Base-by-base conservation (phyloP, 1,284 basidiomycete species). In the Malassezia vespertilionis region DNA sequence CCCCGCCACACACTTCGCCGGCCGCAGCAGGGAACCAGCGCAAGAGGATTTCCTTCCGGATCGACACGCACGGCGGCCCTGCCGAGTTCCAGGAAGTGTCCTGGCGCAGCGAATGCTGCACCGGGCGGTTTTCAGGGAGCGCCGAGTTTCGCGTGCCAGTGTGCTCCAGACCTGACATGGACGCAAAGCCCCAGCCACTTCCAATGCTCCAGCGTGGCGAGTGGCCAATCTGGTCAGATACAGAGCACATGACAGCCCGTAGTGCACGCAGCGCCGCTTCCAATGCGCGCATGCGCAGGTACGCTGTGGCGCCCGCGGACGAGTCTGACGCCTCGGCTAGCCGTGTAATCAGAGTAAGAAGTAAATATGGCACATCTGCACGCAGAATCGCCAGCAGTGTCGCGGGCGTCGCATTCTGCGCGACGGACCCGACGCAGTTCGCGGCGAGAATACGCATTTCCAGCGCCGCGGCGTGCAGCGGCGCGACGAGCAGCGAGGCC, bases 131-230 rank as follows among this genome's bases (percentile, higher is more conserved):
- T 14, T 15, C 17, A 10, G 20, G 18, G 6, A 14, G 11, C 8
- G 5, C 9, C 28, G 36, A 28, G 28, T 27, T 26, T 14, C 20
- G 20, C 31, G 14, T 14, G 35, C n/a, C 20, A 18, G 12, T 24
- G 17, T 20, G n/a, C 27, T 36, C 36, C 10, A 35, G 22, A 15
- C 37, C 45, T 1, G 27, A 5, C 38, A 47, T 35, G 3, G 33
- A 28, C 6, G 40, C 32, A n/a, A 10, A 50, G 4, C 59, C 60
- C 44, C 57, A 58, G 22, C 59, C 61, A 1, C 52, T 53, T n/a
- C 64, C 64, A 28, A 60, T 53, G 12, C 63, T 61, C 56, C 57
- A 62, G n/a, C 62, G 48, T 9, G 58, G 53, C 32, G 57, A 58
- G 17, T 60, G 50, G 3, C 59, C 52, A 15, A 67, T 48, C 28